Conservation (phyloP, 78 protist species). For the Dictyostelium capitatum region DNA sequence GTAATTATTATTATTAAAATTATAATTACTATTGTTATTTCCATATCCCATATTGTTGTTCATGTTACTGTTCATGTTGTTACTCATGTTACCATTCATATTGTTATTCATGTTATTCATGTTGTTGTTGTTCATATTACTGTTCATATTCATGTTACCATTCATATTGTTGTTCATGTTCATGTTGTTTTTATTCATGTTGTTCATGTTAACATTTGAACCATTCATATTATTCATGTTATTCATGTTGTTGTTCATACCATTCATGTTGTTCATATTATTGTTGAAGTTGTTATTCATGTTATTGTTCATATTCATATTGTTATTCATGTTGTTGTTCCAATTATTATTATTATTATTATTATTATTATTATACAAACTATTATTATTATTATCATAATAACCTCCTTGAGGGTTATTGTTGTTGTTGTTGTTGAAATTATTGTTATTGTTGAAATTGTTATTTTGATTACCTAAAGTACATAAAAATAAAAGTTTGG, state of each 20-base stretch:
- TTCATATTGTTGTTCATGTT: neutral
- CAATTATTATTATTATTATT: neutral
- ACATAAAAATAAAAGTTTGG: neutral
- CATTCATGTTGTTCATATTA: neutral
- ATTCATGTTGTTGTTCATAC: neutral
- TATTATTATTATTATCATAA: slow-evolving; percentile 1
- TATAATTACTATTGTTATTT: neutral
- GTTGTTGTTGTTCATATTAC: neutral
- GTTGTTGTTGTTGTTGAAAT: neutral
- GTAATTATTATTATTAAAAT: neutral
- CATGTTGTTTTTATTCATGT: neutral
- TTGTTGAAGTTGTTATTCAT: neutral
- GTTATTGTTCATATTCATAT: neutral
- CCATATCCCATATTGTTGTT: neutral
- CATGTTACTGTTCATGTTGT: neutral
- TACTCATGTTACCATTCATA: slow-evolving; percentile 6
- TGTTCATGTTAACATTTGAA: neutral
- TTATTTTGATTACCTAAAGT: slow-evolving; percentile 21
- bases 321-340: neutral
- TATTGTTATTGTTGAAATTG: slow-evolving; percentile 13
- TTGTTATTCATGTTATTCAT: neutral
- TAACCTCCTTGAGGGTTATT: too few relatives aligned
- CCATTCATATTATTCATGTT: neutral
- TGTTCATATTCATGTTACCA: neutral
- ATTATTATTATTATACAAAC: neutral